Base-by-base conservation (phyloP, 1,284 basidiomycete species). In the Trichosporon inkin region DNA sequence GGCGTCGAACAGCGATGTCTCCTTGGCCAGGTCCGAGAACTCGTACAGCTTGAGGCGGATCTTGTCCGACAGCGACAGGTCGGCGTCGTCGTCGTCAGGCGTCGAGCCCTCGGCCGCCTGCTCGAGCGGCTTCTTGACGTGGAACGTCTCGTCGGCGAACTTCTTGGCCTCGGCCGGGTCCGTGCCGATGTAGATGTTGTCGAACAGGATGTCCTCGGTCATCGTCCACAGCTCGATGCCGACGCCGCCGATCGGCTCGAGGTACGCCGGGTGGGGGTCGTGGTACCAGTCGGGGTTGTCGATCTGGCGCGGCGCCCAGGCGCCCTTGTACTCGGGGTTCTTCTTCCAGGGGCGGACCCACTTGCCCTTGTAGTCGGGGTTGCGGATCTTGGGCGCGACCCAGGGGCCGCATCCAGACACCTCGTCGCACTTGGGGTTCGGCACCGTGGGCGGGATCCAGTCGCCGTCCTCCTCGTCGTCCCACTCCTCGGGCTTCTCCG, bases 401-500 rank as follows among this genome's bases (percentile, higher is more conserved):
- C 92, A 96, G 75, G 88, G 85, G 74, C 96, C 96, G 73, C 96
- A 99, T 49, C 96, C 96, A 68, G 92, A 85, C 62, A 86, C 92
- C 61, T 87, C 88, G 67, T 86, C 83, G 74, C 94, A 97, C 77
- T 88, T 89, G 70, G 93, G 90, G 84, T 97, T 97, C 66, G 85
- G 81, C 60, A 99, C 82, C 62, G 85, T 86, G 28, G 95, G 93
- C 11, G 93, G 85, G 63, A 97, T 85, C 92, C 93, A 99, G 75
- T 98, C 95, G 78, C 96, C 96, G 72, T 99, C 95, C 78, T 99
- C 95, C 78, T 98, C 96, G 69, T 99, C 76, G 74, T 97, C 94
- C 96, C 96, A 99, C 80, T 99, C 96, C 77, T 98, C 95, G 32
- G 96, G 96, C 84, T 98, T 98, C 81, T 88, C 85, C 51, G 92